Percentiles rank a stretch among this genome's conserved stretches.
phyloP scores from a whole-genome alignment of 495 filamentous ascomycete genomes.

The Talaromyces nanjingensis region DNA sequence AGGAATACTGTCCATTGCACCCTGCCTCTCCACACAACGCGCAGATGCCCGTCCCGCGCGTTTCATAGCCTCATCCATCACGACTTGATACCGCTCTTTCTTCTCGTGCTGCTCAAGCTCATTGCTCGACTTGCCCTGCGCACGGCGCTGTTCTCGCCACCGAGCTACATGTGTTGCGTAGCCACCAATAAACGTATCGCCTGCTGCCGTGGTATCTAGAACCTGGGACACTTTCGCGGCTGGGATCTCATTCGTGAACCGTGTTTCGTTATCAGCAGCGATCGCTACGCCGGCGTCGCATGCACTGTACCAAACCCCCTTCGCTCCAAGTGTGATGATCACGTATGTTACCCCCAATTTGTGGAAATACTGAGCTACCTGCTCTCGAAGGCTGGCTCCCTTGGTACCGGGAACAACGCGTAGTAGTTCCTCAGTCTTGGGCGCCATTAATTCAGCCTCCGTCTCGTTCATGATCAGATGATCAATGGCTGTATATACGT shows the following conservation, averaged over 20 bases:
- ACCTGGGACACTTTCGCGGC: constrained; percentile 60
- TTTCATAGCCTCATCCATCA: constrained; percentile 54
- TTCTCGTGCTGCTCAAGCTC: constrained; percentile 36
- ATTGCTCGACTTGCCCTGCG: constrained; percentile 25
- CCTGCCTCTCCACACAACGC: constrained; percentile 65
- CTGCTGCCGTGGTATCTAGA: constrained; percentile 89
- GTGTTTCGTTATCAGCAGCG: constrained; percentile 23
- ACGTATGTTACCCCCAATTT: constrained; percentile 63
- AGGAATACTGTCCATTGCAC: constrained; percentile 85
- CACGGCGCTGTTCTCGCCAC: constrained; percentile 31
- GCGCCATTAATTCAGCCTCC: constrained; percentile 69
- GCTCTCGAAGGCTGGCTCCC: constrained; percentile 40
- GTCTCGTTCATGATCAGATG: constrained; percentile 89
- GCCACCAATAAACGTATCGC: constrained; percentile 87
- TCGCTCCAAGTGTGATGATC: constrained; percentile 73
- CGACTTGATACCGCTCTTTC: constrained; percentile 32
- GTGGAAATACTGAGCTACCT: constrained; percentile 54
- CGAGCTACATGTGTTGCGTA: constrained; percentile 64
- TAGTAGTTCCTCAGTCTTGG: constrained; percentile 26
- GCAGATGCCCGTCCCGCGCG: constrained; percentile 70
- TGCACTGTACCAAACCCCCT: constrained; percentile 60
- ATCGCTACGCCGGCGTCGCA: constrained; percentile 32
- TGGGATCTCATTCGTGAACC: constrained; percentile 33
- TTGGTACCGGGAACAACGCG: constrained; percentile 29
- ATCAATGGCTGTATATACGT: constrained; percentile 60